Percentiles rank a stretch among this genome's conserved stretches.
phyloP scores from a whole-genome alignment of 2,329 filamentous ascomycete genomes.

The Paramyrothecium sp. region DNA sequence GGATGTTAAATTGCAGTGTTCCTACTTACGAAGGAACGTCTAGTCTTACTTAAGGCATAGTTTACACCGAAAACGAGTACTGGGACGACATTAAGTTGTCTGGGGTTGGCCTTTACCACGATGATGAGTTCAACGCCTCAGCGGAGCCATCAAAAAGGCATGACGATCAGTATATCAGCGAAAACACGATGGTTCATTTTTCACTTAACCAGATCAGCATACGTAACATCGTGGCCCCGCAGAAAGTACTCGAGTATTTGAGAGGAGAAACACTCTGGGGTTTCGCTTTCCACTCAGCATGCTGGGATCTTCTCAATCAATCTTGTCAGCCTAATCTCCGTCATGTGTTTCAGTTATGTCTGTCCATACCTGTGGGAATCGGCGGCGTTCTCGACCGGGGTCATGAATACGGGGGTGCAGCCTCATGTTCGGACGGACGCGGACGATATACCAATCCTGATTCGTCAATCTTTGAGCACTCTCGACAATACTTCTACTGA shows the following conservation, averaged over 20 bases:
- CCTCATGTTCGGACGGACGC: not conserved
- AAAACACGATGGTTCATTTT: not conserved
- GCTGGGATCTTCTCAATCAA: conserved; percentile 8
- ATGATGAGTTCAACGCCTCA: not conserved
- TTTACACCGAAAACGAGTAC: not conserved
- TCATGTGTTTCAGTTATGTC: conserved; percentile 1
- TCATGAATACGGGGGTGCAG: conserved; percentile 7
- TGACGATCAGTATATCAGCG: too few relatives aligned
- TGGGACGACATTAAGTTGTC: conserved; percentile 1
- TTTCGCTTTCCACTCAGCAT: conserved; percentile 9
- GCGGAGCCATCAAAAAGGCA: not conserved
- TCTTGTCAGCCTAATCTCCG: not conserved
- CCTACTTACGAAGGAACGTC: too few relatives aligned
- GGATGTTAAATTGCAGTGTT: too few relatives aligned
- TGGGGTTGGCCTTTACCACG: not conserved
- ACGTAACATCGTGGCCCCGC: not conserved
- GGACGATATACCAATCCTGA: not conserved
- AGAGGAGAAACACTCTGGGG: conserved; percentile 10
- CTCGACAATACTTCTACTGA: not conserved
- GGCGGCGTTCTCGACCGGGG: conserved; percentile 11
- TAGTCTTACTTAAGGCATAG: too few relatives aligned
- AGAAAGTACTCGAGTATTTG: not conserved
- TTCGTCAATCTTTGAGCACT: not conserved
- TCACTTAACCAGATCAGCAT: not conserved
- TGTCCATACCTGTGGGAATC: conserved; percentile 6